Conservation (phyloP, 1,284 basidiomycete genomes). For the Microbotryum intermedium region DNA sequence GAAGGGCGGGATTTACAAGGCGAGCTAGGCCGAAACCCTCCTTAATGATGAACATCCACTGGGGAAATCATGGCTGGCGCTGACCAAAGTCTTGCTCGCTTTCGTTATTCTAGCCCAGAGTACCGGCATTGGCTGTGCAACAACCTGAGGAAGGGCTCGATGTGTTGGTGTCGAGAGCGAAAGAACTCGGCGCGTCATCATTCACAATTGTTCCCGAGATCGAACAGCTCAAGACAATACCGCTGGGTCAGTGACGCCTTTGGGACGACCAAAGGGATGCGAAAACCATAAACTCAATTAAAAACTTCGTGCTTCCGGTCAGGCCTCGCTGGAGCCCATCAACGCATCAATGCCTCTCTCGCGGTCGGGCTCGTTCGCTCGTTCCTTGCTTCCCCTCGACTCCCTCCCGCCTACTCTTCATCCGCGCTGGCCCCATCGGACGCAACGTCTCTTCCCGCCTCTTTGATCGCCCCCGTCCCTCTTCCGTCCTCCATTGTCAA, state of each 20-base stretch:
- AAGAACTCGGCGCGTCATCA: constrained; percentile 58
- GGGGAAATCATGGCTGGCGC: too few relatives aligned
- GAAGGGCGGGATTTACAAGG: constrained; percentile 96
- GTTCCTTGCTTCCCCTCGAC: constrained; percentile 51
- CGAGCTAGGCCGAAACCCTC: constrained; percentile 29
- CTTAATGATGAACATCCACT: too few relatives aligned
- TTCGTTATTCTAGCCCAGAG: constrained; percentile 50
- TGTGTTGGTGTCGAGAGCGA: constrained; percentile 59
- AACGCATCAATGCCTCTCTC: constrained; percentile 79
- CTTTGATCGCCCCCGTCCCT: constrained; percentile 22
- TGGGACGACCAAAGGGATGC: too few relatives aligned
- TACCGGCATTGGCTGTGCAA: constrained; percentile 73
- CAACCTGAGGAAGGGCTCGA: constrained; percentile 63
- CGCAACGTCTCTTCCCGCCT: not conserved
- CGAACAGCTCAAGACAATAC: constrained; percentile 48
- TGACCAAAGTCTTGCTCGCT: too few relatives aligned
- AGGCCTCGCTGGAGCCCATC: constrained; percentile 85
- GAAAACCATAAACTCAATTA: too few relatives aligned
- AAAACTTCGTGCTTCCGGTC: not conserved
- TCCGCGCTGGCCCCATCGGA: constrained; percentile 25
- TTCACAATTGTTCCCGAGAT: constrained; percentile 53
- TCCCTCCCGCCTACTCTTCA: constrained; percentile 31
- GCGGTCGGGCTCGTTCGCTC: constrained; percentile 65
- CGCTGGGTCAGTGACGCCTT: constrained; percentile 50
- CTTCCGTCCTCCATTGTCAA: constrained; percentile 52